Evolutionary conservation across 441 rosid genomes (phyloP).

Genomic region (Metrosideros polymorpha): DNA sequence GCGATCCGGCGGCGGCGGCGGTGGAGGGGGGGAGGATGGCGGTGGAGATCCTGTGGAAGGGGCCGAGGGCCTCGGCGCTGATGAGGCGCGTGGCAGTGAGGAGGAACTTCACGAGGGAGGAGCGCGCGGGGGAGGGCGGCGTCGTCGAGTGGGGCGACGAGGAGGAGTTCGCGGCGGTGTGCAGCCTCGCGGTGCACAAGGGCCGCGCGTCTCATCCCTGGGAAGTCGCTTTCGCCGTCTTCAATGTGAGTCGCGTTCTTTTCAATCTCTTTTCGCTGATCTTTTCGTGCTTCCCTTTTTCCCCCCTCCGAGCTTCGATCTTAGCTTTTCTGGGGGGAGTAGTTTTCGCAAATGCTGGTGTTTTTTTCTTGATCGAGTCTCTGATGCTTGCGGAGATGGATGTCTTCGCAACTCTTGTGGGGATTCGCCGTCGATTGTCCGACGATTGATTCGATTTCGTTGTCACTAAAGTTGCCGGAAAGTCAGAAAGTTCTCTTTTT

Average conservation of each 20-base stretch:
- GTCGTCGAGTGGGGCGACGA: constrained; percentile 38
- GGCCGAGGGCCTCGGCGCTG: constrained; percentile 24
- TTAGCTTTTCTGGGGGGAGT: neutral
- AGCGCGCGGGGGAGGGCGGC: constrained; percentile 29
- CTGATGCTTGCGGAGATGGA: neutral
- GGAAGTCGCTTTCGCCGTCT: constrained; percentile 39
- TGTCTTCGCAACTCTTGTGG: neutral
- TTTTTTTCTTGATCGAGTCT: neutral
- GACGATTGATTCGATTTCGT: neutral
- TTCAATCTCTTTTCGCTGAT: neutral
- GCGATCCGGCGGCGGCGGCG: constrained; percentile 8
- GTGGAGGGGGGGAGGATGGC: constrained; percentile 18
- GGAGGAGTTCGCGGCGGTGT: constrained; percentile 41
- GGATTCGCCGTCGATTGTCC: neutral
- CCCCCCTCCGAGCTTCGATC: neutral
- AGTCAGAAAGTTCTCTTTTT: neutral
- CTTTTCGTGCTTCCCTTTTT: neutral
- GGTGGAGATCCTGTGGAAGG: constrained; percentile 59
- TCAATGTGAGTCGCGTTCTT: constrained; percentile 25
- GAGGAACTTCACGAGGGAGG: constrained; percentile 42
- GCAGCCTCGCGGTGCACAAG: constrained; percentile 32
- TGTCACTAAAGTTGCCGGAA: neutral
- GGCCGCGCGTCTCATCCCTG: constrained; percentile 39
- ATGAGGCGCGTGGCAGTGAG: constrained; percentile 14
- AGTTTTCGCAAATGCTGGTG: neutral